A percentile compares a stretch with the other conserved stretches of the same genome.
phyloP scores from a whole-genome alignment of 176 grass and related monocot species.

The Eragrostis curvula region DNA sequence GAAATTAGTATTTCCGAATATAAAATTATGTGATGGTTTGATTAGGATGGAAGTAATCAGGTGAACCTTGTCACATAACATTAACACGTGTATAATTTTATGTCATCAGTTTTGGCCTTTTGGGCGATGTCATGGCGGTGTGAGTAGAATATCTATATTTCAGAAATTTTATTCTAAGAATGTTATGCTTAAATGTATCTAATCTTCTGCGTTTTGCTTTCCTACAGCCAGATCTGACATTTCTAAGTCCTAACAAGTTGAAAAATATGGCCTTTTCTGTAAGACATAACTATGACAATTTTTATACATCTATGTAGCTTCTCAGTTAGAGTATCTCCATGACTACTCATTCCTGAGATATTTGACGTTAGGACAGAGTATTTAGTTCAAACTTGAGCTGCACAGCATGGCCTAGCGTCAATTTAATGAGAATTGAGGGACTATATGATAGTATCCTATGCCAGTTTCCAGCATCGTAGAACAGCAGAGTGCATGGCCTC shows the following conservation, averaged over 20 bases:
- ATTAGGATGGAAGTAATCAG: neutral
- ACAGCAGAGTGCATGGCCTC: neutral
- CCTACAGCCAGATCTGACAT: neutral
- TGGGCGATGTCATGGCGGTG: neutral
- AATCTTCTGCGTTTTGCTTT: neutral
- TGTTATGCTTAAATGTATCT: neutral
- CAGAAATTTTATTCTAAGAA: neutral
- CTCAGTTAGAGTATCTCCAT: neutral
- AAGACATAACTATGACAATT: neutral
- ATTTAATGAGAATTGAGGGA: no score
- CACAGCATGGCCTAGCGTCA: no score
- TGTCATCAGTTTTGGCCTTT: neutral
- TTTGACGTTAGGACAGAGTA: no score
- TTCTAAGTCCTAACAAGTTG: neutral
- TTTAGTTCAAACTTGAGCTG: no score
- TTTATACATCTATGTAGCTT: neutral
- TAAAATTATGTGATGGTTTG: neutral
- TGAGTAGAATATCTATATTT: neutral
- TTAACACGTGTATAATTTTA: neutral
- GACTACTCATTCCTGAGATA: no score
- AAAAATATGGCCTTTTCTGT: neutral
- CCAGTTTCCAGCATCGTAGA: neutral
- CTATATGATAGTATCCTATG: neutral
- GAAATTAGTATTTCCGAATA: neutral
- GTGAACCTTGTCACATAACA: neutral